Evolutionary conservation across 345 rosid species (phyloP).

Genomic region (Punica granatum): DNA sequence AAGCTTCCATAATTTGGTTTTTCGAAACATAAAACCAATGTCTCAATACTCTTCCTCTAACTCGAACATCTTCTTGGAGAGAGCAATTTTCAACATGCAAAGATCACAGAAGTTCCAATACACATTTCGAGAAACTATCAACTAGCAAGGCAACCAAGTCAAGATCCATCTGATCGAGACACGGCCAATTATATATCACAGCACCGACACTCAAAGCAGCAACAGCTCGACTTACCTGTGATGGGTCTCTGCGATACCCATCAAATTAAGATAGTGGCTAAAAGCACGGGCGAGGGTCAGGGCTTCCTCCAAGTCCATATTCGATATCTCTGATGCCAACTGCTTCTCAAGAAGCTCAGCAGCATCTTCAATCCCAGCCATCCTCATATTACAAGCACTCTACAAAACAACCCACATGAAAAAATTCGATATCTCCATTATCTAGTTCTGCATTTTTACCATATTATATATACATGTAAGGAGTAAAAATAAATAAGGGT

Average conservation of each 20-base stretch:
- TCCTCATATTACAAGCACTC: slow-evolving; percentile 88
- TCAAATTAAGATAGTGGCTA: slow-evolving; percentile 86
- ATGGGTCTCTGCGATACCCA: slow-evolving; percentile 95
- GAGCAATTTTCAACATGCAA: not conserved
- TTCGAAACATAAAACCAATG: too few species aligned
- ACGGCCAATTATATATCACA: not conserved
- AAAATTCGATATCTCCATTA: not conserved
- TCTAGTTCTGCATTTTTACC: not conserved
- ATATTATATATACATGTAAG: not conserved
- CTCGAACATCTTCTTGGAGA: too few species aligned
- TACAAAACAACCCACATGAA: slow-evolving; percentile 9
- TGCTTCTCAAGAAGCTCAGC: slow-evolving; percentile 85
- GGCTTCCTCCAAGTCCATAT: slow-evolving; percentile 83
- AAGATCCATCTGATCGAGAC: not conserved
- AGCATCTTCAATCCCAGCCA: slow-evolving; percentile 78
- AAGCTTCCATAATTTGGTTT: too few species aligned
- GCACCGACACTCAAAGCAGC: not conserved
- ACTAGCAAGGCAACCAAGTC: not conserved
- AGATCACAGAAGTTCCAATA: not conserved
- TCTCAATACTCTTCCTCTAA: too few species aligned
- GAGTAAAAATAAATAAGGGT: not conserved
- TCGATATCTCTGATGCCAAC: slow-evolving; percentile 66
- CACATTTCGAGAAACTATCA: not conserved
- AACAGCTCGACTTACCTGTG: slow-evolving; percentile 44
- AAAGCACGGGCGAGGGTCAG: slow-evolving; percentile 81